phyloP scores from a whole-genome alignment of 1,139 yeast species.

The Blastobotrys ciferrii region DNA sequence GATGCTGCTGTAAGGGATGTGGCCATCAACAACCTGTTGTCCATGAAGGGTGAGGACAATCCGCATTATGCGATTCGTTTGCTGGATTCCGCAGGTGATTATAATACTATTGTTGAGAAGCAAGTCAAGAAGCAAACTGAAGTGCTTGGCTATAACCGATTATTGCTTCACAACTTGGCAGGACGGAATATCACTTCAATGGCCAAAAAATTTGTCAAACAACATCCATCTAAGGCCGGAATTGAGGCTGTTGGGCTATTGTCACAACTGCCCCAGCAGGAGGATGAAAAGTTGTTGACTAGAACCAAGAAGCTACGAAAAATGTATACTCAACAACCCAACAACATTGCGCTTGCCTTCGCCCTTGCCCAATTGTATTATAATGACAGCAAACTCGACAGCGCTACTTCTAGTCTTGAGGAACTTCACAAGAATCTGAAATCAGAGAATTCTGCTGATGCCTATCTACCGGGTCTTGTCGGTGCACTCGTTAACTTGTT shows the following conservation, averaged over 20 bases:
- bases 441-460: constrained; percentile 17
- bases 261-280: constrained; percentile 14
- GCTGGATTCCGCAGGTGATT: constrained; percentile 25
- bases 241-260: constrained; percentile 16
- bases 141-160: constrained; percentile 27
- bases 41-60: constrained; percentile 16
- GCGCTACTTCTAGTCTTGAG: constrained; percentile 48
- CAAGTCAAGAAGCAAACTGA: constrained; percentile 25
- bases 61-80: constrained; percentile 25
- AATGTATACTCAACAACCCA: constrained; percentile 22
- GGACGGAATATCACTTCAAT: constrained; percentile 26
- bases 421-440: constrained; percentile 20
- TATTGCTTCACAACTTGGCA: constrained; percentile 27
- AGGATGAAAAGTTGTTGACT: neutral
- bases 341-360: constrained; percentile 26
- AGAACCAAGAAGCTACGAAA: constrained; percentile 19
- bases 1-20: constrained; percentile 18
- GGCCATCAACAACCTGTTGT: constrained; percentile 25
- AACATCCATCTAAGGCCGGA: constrained; percentile 17
- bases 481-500: constrained; percentile 48
- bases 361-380: constrained; percentile 48
- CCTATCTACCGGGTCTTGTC: constrained; percentile 46
- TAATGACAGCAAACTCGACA: constrained; percentile 43
- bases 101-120: constrained; percentile 17
- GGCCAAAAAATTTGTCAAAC: constrained; percentile 19